Evolutionary conservation across 2,329 filamentous ascomycete species (phyloP).

Genomic region (Nemania bipapillata): DNA sequence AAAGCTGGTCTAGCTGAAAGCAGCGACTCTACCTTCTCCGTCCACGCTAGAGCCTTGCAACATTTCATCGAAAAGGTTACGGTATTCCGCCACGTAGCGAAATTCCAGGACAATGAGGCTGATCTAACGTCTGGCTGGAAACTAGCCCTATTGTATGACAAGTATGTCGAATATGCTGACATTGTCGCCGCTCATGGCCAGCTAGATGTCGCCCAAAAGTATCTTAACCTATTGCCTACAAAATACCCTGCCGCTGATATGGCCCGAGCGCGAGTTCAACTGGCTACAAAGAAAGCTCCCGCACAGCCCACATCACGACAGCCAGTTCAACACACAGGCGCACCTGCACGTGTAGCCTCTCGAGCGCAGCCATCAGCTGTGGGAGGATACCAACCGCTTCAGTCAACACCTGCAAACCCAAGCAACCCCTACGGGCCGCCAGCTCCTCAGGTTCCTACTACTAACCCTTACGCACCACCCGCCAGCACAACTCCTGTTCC

Average conservation of each 20-base stretch:
- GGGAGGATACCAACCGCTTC: constrained; percentile 62
- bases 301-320: constrained; percentile 48
- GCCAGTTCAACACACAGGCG: constrained; percentile 47
- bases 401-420: constrained; percentile 48
- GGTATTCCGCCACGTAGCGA: constrained; percentile 91
- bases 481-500: constrained; percentile 45
- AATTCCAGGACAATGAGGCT: constrained; percentile 84
- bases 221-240: constrained; percentile 84
- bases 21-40: constrained; percentile 84
- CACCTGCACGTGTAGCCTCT: constrained; percentile 47
- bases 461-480: constrained; percentile 53
- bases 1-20: constrained; percentile 75
- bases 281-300: constrained; percentile 75
- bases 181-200: constrained; percentile 92
- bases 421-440: constrained; percentile 52
- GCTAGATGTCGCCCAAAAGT: constrained; percentile 85
- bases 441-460: constrained; percentile 39
- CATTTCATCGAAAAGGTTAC: constrained; percentile 98
- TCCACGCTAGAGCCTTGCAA: constrained; percentile 88
- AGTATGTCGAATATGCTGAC: constrained; percentile 96
- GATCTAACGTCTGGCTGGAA: constrained; percentile 84
- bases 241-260: constrained; percentile 88
- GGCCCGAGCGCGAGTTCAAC: constrained; percentile 83
- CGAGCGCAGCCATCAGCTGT: constrained; percentile 56
- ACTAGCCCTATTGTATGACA: constrained; percentile 85